Evolutionary conservation across 148 eudicot genomes (phyloP).

Genomic region (Camellia granthamiana): DNA sequence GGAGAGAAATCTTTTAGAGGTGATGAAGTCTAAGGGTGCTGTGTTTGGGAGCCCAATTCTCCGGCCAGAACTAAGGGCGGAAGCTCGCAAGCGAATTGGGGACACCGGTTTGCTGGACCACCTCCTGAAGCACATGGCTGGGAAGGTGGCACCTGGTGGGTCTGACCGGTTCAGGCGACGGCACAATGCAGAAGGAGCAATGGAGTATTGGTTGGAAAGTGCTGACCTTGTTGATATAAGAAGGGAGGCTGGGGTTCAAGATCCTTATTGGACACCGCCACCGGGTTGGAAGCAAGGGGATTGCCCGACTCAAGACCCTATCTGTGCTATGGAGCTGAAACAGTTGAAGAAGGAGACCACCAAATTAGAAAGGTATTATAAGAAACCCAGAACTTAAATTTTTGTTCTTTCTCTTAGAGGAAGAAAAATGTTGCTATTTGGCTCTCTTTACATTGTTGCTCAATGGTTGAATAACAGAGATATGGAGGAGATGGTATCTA

Average conservation of each 20-base stretch:
- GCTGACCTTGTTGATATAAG: too few relatives aligned
- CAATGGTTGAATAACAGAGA: neutral
- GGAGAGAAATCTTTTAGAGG: constrained; percentile 62
- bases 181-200: too few relatives aligned
- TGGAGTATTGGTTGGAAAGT: too few relatives aligned
- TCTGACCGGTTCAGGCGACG: constrained; percentile 13
- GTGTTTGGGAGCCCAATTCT: too few relatives aligned
- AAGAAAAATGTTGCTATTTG: neutral
- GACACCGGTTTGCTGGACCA: constrained; percentile 94
- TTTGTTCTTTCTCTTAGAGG: neutral
- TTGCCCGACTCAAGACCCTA: constrained; percentile 42
- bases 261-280: constrained; percentile 29
- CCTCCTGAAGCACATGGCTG: constrained; percentile 93
- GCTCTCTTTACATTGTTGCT: neutral
- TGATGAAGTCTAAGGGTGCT: too few relatives aligned
- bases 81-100: constrained; percentile 67
- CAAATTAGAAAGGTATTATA: neutral
- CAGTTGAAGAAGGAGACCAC: neutral
- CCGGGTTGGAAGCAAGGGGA: constrained; percentile 93
- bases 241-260: too few relatives aligned
- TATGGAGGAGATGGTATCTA: too few relatives aligned
- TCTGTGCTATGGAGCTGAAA: constrained; percentile 29
- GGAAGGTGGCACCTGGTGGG: constrained; percentile 82
- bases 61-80: too few relatives aligned
- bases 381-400: neutral